Base-by-base conservation (phyloP, 1,284 basidiomycete species). In the Boletus sp. region DNA sequence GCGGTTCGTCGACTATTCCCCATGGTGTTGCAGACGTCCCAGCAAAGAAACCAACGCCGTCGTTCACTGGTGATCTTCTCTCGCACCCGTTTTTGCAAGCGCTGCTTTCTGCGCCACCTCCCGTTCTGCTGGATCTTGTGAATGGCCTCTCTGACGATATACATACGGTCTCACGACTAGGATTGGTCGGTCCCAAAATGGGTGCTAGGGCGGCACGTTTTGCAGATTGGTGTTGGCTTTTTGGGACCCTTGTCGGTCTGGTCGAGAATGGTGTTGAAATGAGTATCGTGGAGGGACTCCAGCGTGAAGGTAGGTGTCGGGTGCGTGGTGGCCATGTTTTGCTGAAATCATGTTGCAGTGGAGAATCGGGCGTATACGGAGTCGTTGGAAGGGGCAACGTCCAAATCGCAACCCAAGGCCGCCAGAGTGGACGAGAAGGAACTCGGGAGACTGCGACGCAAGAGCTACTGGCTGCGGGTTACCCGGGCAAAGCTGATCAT, bases 181-280 rank as follows among this genome's bases (percentile, higher is more conserved):
- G 88, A 1, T 65, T 91, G 9, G 49, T 90, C 8, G 78, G 82
- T 3, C 76, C 77, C 54, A 74, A 71, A 44, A 68, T 75, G 1
- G 88, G 88, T 17, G 75, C 78, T 40, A 76, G 80, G 32, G 88
- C 86, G 4, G 86, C 72, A 26, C 75, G 79, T 19, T 80, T 89
- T 58, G 80, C 88, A 1, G 80, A 91, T 63, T 89, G 85, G 84
- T 88, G 88, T 61, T 91, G 88, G 88, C 75, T 91, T 57, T 69
- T 84, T 19, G 73, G 82, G 19, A 91, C 86, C 0, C 69, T 91
- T 16, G 85, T 87, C 9, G 81, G 82, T 39, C 70, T 91, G 6
- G 85, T 91, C 6, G 88, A 90, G 70, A 88, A 91, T 60, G 77
- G 78, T 7, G 80, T 91, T 2, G 87, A 91, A 62, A 72, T 83